Evolutionary conservation across 73 alveolate species (phyloP), one percentile per base, ranked within the genome.

Genomic region (Paramecium pentaurelia): DNA sequence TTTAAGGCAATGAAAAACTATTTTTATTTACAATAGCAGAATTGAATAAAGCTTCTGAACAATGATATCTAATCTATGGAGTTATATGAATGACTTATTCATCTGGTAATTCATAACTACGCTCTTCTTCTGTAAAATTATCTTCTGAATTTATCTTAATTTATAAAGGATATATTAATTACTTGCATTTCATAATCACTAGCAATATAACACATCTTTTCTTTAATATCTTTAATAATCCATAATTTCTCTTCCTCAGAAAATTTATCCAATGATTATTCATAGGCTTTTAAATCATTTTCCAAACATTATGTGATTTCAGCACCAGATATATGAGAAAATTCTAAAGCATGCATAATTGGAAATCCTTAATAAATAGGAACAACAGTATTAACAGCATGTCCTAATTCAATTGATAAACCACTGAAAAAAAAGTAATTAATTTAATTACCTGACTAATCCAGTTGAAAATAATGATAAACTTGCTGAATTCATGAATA

Each of bases 331-430:
- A 89, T 34, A 42, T 68, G 75, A 30, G 86, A 42, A 42, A 38
- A 73, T 60, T 89, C 54, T 22, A 89, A 49, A 0, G 94, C 94
- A 44, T 89, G 94, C 49, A 83, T 64, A n/a, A 89, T 89, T 16
- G 94, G 92, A 27, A 45, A 89, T n/a, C 94, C 94, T 54, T 89
- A 59, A 89, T 71, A 89, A 36, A 89, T 83, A 5, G 94, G 94
- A 0, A 89, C 88, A 49, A 77, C 86, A 9, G 94, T 89, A 45
- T 77, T 89, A 11, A 89, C 68, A 40, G 92, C 88, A 44, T 89
- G 94, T 2, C 94, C 94, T 27, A 83, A 70, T 71, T 89, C 94
- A 89, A 89, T 83, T 14, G 88, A 77, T 30, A 89, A 34, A 3
- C 94, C 94, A 11, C 89, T 89, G 5, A 64, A 64, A 64, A 12